Conservation (phyloP, 352 stramenopile species). For the Phytopythium kandeliae region DNA sequence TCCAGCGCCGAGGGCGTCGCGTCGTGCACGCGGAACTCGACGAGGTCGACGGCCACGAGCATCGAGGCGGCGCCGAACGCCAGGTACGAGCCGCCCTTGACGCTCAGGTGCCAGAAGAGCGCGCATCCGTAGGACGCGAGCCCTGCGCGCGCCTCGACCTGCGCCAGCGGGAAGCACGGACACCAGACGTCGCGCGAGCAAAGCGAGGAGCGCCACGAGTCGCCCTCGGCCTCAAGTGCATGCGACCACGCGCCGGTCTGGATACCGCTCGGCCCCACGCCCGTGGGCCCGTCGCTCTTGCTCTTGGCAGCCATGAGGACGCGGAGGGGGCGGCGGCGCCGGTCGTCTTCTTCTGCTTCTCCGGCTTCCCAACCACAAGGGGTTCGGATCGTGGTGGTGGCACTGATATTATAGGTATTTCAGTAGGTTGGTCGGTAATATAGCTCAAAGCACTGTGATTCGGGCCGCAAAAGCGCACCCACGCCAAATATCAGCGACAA, state of each 20-base stretch:
- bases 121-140: slow-evolving; percentile 16
- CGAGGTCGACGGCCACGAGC: slow-evolving; percentile 17
- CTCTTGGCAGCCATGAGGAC: background rate
- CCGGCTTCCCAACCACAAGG: too few relatives aligned
- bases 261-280: slow-evolving; percentile 21
- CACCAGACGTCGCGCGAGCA: slow-evolving; percentile 23
- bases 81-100: slow-evolving; percentile 11
- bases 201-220: slow-evolving; percentile 15
- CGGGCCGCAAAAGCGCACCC: too few relatives aligned
- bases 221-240: slow-evolving; percentile 17
- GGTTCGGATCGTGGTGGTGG: too few relatives aligned
- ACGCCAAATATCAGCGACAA: too few relatives aligned
- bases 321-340: too few relatives aligned
- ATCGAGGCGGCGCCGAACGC: slow-evolving; percentile 10
- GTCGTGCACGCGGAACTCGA: slow-evolving; percentile 15
- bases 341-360: too few relatives aligned
- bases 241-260: slow-evolving; percentile 22
- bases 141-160: slow-evolving; percentile 23
- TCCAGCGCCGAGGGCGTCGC: slow-evolving; percentile 6
- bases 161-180: slow-evolving; percentile 22
- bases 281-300: background rate
- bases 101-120: slow-evolving; percentile 14
- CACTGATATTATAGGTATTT: too few relatives aligned
- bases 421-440: too few relatives aligned
- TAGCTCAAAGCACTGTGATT: too few relatives aligned